Evolutionary conservation across 306 rosid species (phyloP).

Genomic region (Quercus berberidifolia): DNA sequence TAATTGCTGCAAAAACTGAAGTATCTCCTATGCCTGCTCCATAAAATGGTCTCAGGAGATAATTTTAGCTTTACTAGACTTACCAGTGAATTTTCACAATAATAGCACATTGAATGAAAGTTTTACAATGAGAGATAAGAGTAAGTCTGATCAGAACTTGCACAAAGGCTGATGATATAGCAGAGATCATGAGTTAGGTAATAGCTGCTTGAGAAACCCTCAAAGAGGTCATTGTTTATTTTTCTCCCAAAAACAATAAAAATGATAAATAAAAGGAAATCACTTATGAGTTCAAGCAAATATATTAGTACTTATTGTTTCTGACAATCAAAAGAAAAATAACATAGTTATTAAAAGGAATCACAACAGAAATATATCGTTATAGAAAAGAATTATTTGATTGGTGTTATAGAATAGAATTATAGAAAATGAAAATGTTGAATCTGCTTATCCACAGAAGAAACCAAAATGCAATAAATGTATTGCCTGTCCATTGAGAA

Average conservation of each 20-base stretch:
- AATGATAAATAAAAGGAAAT: not conserved
- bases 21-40: too few species aligned
- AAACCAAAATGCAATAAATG: constrained; percentile 4
- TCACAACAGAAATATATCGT: not conserved
- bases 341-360: not conserved
- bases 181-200: not conserved
- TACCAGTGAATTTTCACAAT: not conserved
- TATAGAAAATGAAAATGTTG: not conserved
- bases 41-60: too few species aligned
- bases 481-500: constrained; percentile 85
- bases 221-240: constrained; percentile 2
- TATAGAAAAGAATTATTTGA: not conserved
- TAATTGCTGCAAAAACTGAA: not conserved
- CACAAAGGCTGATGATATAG: not conserved
- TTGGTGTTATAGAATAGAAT: not conserved
- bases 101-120: not conserved
- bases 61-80: not conserved
- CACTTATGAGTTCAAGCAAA: not conserved
- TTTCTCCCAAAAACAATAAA: not conserved
- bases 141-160: too few species aligned
- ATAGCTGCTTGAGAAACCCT: not conserved
- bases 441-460: constrained; percentile 1
- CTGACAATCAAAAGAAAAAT: not conserved
- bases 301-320: not conserved
- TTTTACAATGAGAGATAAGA: not conserved